Evolutionary conservation across 164 flowering plant genomes (phyloP).

Genomic region (Sedum album): DNA sequence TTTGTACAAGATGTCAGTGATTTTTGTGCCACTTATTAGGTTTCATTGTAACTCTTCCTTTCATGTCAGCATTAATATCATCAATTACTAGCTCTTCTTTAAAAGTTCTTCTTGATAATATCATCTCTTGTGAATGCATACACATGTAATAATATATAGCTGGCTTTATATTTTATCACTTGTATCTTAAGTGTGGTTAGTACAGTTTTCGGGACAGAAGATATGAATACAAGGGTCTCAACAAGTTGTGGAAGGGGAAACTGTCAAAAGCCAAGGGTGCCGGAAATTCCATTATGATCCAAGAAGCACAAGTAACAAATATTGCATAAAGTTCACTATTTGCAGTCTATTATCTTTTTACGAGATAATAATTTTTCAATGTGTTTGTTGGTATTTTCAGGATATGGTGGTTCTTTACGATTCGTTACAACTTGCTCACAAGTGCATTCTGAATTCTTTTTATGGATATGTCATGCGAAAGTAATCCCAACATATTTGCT

Average conservation of each 20-base stretch:
- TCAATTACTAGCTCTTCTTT: neutral
- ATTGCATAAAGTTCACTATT: neutral
- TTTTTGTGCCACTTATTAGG: neutral
- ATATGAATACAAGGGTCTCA: conserved; percentile 96
- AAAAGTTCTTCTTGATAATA: too few relatives aligned
- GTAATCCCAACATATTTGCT: conserved; percentile 37
- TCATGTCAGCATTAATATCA: neutral
- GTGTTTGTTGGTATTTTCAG: conserved; percentile 29
- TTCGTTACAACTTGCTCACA: conserved; percentile 96
- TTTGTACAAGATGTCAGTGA: neutral
- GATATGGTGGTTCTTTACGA: conserved; percentile 98
- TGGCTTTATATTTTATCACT: neutral
- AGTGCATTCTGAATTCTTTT: conserved; percentile 97
- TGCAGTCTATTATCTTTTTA: neutral
- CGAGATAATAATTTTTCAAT: neutral
- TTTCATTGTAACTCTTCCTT: neutral
- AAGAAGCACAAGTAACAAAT: conserved; percentile 83
- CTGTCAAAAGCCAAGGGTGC: conserved; percentile 81
- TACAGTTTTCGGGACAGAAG: conserved; percentile 95
- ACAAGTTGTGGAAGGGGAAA: conserved; percentile 97
- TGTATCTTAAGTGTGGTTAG: neutral
- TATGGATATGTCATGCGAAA: conserved; percentile 99
- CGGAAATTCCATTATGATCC: conserved; percentile 84
- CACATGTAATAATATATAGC: neutral
- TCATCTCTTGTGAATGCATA: neutral